Evolutionary conservation across 2,329 filamentous ascomycete genomes (phyloP).

Genomic region (Clonostachys sp.): DNA sequence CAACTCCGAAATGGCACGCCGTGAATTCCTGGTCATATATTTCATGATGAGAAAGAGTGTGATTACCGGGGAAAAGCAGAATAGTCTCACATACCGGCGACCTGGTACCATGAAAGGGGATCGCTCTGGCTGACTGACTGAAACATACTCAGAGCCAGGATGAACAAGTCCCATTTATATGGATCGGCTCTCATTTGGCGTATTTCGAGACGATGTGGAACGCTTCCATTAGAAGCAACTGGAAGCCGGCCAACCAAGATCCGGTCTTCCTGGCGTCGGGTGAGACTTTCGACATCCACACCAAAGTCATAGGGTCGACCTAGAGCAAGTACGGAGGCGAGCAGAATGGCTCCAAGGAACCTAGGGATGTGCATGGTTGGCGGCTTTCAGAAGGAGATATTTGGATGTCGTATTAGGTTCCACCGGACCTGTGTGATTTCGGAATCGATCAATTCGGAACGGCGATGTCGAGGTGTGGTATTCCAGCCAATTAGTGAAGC

Average conservation of each 20-base stretch:
- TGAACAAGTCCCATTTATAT: conserved; percentile 71
- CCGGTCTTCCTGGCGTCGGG: conserved; percentile 30
- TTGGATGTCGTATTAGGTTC: too few species aligned
- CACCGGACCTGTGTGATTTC: too few species aligned
- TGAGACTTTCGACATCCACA: conserved; percentile 30
- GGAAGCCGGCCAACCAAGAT: conserved; percentile 40
- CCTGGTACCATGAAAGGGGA: conserved; percentile 70
- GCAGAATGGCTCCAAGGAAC: too few species aligned
- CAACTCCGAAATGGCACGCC: conserved; percentile 62
- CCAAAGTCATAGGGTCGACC: conserved; percentile 42
- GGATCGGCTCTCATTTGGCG: conserved; percentile 57
- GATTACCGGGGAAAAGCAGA: background rate
- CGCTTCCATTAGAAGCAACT: conserved; percentile 25
- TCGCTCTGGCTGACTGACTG: conserved; percentile 60
- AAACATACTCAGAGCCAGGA: conserved; percentile 70
- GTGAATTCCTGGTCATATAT: conserved; percentile 60
- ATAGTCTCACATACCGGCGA: conserved; percentile 54
- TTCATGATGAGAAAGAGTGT: background rate
- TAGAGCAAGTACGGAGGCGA: background rate
- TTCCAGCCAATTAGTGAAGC: too few species aligned
- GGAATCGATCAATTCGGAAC: too few species aligned
- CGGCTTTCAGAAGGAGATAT: too few species aligned
- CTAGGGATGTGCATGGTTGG: too few species aligned
- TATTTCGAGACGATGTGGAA: conserved; percentile 59
- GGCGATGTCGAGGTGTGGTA: too few species aligned